Evolutionary conservation across 2,329 filamentous ascomycete species (phyloP), one percentile per base, ranked within the genome.

Genomic region (Clonostachys chloroleuca): DNA sequence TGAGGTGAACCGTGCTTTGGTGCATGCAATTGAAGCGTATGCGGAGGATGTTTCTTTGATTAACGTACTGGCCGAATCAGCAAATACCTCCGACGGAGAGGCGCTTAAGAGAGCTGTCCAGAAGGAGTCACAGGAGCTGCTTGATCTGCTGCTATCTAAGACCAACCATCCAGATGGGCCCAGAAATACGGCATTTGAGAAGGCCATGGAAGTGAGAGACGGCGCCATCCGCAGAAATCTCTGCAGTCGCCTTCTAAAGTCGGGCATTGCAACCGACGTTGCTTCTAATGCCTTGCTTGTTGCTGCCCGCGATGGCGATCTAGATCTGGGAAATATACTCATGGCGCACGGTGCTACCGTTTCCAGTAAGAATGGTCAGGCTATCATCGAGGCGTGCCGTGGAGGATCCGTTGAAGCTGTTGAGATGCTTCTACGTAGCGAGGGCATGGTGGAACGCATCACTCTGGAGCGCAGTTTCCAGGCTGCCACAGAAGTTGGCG

Each of bases 381-480:
- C 77, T 3, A 66, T 83, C 9, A 65, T 81, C 2, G 73, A 78
- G 51, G 77, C 79, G 1, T 80, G 76, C 34, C 68, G 73, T 3
- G 70, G 72, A 0, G 79, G 78, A 0, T 70, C 73, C 1, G 59
- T 69, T 0, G 71, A 73, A 5, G 72, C 82, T 6, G 56, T 83
- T 4, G 59, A 66, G 36, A 72, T 81, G 58, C 61, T 83, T 1
- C 60, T 83, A 1, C 67, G 62, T 20, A 67, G 70, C 2, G 66
- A 68, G 20, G 59, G 55, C 0, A 56, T 68, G 5, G 58, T 70
- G 1, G 66, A 66, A 12, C 68, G 68, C 43, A 56, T 60, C 7
- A 77, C 72, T 0, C 58, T 82, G 5, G 67, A 73, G 33, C 68
- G 69, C 37, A 77, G 73, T 0, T 82, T 83, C 41, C 74, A 80